These are phyloP conservation scores for Zangia roseola DNA, from an alignment of 768 basidiomycete species.

Conservation along the genomic window DNA sequence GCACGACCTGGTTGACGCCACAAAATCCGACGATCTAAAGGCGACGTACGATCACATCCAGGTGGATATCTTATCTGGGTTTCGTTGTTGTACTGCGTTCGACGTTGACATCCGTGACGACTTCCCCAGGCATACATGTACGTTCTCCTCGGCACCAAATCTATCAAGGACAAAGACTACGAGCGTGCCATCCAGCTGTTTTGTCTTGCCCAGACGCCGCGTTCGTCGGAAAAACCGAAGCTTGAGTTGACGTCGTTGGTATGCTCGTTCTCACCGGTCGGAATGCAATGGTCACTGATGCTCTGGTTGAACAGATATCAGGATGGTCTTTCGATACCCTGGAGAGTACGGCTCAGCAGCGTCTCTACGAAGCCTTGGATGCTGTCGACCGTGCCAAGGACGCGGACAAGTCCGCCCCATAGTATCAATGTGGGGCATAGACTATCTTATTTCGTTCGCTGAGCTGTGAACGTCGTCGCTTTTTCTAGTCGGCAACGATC, in stretches of 20 bases:
- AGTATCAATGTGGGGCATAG: too few species aligned
- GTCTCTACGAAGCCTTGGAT: not conserved
- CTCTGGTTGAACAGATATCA: not conserved
- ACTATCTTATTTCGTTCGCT: too few species aligned
- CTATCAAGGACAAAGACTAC: conserved; percentile 2
- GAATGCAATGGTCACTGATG: not conserved
- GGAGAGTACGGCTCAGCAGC: not conserved
- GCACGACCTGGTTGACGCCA: not conserved
- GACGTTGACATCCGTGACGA: not conserved
- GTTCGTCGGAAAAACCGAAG: not conserved
- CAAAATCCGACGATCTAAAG: not conserved
- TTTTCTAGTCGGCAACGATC: too few species aligned
- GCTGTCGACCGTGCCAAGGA: not conserved
- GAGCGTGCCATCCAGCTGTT: conserved; percentile 2
- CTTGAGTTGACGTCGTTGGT: conserved; percentile 3
- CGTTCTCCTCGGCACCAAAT: conserved; percentile 4
- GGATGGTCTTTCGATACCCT: conserved; percentile 7
- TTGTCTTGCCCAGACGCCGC: not conserved
- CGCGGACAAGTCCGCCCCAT: not conserved
- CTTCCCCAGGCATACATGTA: conserved; percentile 6
- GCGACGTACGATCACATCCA: not conserved
- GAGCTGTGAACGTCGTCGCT: too few species aligned
- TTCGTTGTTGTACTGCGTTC: not conserved
- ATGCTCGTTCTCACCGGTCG: not conserved
- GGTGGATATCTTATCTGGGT: not conserved